A percentile compares a stretch with the other conserved stretches of the same genome.
Conservation (phyloP, 179 eudicot genomes). For the Nepenthes alata region DNA sequence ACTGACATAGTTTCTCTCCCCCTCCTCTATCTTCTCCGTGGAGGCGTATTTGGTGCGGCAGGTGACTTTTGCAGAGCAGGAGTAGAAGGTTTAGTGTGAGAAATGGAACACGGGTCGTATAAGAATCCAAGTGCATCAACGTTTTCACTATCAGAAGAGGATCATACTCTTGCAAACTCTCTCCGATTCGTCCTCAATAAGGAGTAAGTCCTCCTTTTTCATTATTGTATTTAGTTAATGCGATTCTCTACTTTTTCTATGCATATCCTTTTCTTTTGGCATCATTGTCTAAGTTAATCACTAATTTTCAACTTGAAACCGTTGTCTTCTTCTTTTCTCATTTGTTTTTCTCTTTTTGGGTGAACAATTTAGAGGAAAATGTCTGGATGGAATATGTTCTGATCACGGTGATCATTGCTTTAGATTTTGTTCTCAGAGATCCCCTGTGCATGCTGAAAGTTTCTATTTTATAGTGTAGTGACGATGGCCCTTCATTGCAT, state of each 20-base stretch:
- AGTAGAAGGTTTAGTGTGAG: not conserved
- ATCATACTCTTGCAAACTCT: constrained; percentile 76
- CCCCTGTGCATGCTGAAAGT: no score
- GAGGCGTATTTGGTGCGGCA: not conserved
- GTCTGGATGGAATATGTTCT: no score
- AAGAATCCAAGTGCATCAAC: constrained; percentile 59
- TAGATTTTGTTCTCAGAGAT: no score
- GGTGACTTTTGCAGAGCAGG: not conserved
- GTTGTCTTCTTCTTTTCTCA: no score
- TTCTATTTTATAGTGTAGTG: no score
- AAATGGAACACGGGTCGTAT: constrained; percentile 60
- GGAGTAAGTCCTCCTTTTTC: constrained; percentile 37
- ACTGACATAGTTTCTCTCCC: no score
- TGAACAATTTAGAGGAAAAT: no score
- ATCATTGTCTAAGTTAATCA: no score
- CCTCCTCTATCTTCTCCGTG: not conserved
- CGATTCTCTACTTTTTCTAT: not conserved
- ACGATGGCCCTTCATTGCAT: no score
- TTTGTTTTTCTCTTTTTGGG: not conserved
- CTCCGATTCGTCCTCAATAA: constrained; percentile 56
- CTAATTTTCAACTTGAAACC: no score
- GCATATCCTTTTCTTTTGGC: no score
- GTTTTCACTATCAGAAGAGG: constrained; percentile 64
- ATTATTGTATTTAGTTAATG: not conserved
- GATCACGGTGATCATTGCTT: no score